These are phyloP conservation scores for Phoma sp. DNA, from an alignment of 2,329 filamentous ascomycete species.

Conservation along the genomic window DNA sequence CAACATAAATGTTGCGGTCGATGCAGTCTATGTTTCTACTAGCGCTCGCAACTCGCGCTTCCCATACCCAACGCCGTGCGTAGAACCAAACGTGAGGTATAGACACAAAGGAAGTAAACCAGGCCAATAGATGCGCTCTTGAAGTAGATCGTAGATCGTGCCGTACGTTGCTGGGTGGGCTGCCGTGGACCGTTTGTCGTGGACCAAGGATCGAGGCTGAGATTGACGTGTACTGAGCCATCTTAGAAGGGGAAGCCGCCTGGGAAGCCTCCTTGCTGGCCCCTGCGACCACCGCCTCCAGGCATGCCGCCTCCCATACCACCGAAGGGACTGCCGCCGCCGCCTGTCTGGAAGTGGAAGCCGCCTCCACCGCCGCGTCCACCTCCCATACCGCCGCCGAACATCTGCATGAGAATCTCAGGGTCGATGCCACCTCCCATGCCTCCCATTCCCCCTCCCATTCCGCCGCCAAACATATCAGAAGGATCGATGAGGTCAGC, in stretches of 20 bases:
- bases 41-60: conserved; percentile 31
- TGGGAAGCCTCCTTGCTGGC: conserved; percentile 19
- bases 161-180: conserved; percentile 3
- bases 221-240: background rate
- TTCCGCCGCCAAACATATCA: conserved; percentile 78
- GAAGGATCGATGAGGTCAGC: conserved; percentile 87
- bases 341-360: conserved; percentile 45
- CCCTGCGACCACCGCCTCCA: conserved; percentile 36
- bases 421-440: conserved; percentile 62
- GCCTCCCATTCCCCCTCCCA: conserved; percentile 60
- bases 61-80: conserved; percentile 36
- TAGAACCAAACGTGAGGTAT: conserved; percentile 29
- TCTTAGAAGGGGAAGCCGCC: conserved; percentile 40
- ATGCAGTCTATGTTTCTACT: conserved; percentile 26
- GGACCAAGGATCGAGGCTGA: background rate
- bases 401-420: conserved; percentile 47
- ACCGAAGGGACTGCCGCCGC: conserved; percentile 51
- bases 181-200: background rate
- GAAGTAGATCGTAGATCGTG: conserved; percentile 18
- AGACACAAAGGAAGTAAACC: conserved; percentile 29
- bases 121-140: conserved; percentile 16
- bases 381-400: conserved; percentile 57
- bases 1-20: conserved; percentile 18
- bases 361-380: conserved; percentile 58
- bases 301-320: conserved; percentile 47